Percentiles rank a stretch among this genome's conserved stretches.
phyloP scores from a whole-genome alignment of 2,329 filamentous ascomycete species.

The Capronia coronata region DNA sequence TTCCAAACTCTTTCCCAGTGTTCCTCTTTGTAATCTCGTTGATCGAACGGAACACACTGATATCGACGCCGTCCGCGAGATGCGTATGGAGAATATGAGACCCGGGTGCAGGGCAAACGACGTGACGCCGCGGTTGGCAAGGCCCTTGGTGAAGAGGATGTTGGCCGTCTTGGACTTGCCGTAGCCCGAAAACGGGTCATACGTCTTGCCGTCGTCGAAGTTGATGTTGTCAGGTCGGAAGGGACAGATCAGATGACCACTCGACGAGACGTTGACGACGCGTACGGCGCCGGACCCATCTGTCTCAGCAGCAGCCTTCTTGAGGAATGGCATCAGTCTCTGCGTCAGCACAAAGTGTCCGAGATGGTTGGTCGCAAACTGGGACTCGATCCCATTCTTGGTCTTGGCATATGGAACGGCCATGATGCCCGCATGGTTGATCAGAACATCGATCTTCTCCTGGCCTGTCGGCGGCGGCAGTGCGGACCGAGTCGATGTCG shows the following conservation, averaged over 20 bases:
- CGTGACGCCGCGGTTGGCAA: not conserved
- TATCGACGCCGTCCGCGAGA: no score
- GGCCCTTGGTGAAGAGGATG: not conserved
- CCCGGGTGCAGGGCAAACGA: not conserved
- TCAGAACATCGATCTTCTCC: constrained; percentile 35
- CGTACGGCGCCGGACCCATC: no score
- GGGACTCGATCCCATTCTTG: constrained; percentile 35
- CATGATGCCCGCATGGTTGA: constrained; percentile 43
- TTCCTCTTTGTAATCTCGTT: not conserved
- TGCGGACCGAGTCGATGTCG: constrained; percentile 17
- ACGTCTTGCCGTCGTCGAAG: not conserved
- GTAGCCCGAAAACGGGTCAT: not conserved
- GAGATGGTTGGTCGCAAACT: constrained; percentile 37
- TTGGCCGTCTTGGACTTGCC: not conserved
- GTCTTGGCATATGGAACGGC: constrained; percentile 26
- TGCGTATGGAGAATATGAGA: not conserved
- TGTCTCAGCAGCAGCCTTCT: not conserved
- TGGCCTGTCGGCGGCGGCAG: constrained; percentile 18
- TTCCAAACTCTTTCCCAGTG: not conserved
- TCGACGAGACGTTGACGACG: not conserved
- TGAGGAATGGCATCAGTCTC: not conserved
- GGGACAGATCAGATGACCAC: not conserved
- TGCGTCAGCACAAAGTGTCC: constrained; percentile 36
- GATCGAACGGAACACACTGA: no score
- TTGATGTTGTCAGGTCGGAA: not conserved